phyloP scores from a whole-genome alignment of 257 asterid genomes.

The Forsythia suspensa region DNA sequence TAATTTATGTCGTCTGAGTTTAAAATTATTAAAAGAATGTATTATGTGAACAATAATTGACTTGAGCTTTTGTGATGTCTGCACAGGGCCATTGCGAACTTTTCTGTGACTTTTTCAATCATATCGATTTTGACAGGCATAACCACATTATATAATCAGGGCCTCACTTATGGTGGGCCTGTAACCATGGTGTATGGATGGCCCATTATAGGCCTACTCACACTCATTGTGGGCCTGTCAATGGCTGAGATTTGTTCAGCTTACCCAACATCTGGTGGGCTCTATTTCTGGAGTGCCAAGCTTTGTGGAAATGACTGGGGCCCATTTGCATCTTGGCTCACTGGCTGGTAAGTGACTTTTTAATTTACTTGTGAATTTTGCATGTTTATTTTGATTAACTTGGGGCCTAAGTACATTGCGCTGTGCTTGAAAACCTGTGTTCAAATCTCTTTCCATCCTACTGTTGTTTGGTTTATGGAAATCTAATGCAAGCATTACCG shows the following conservation, averaged over 20 bases:
- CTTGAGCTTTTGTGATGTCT: not conserved
- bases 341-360: conserved; percentile 47
- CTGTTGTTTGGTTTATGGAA: no score
- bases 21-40: not conserved
- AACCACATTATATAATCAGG: conserved; percentile 46
- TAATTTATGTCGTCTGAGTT: not conserved
- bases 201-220: conserved; percentile 53
- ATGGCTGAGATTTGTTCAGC: conserved; percentile 70
- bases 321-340: conserved; percentile 63
- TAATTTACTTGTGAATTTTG: not conserved
- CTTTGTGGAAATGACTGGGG: conserved; percentile 44
- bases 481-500: no score
- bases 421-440: no score
- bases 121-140: conserved; percentile 46
- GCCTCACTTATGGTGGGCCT: conserved; percentile 52
- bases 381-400: not conserved
- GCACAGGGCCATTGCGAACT: conserved; percentile 48
- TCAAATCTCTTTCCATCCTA: no score
- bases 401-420: no score
- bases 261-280: conserved; percentile 70
- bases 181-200: conserved; percentile 58
- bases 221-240: conserved; percentile 47
- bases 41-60: not conserved
- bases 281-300: conserved; percentile 59
- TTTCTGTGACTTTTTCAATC: conserved; percentile 53